phyloP scores from a whole-genome alignment of 2,329 filamentous ascomycete species.

The Cucurbitaria berberidis region DNA sequence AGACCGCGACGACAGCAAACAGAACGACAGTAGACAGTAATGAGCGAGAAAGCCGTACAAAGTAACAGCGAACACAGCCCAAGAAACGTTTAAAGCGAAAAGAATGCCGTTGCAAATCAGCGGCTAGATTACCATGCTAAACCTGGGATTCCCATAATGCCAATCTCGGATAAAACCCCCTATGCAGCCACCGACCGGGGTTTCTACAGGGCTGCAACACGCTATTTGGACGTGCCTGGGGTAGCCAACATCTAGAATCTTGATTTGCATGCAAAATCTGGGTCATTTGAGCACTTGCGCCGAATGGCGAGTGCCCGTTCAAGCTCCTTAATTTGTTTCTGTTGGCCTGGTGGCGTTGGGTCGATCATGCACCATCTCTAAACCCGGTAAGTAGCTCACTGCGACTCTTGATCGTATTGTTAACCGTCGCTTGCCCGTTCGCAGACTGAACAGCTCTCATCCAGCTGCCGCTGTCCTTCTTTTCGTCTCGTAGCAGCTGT shows the following conservation, averaged over 20 bases:
- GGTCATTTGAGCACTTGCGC: slow-evolving; percentile 23
- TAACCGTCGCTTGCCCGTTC: slow-evolving; percentile 27
- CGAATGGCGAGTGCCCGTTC: slow-evolving; percentile 19
- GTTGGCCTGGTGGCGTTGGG: slow-evolving; percentile 13
- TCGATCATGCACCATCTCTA: slow-evolving; percentile 28
- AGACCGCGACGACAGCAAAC: slow-evolving; percentile 18
- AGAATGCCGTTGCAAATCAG: slow-evolving; percentile 19
- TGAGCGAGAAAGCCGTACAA: slow-evolving; percentile 18
- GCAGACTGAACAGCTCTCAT: slow-evolving; percentile 22
- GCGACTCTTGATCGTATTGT: slow-evolving; percentile 24
- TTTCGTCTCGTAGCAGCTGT: slow-evolving; percentile 20
- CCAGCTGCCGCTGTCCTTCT: slow-evolving; percentile 20
- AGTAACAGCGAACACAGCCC: slow-evolving; percentile 18
- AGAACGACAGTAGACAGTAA: slow-evolving; percentile 12
- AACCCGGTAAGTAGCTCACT: slow-evolving; percentile 30
- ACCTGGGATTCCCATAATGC: slow-evolving; percentile 29
- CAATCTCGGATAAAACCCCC: slow-evolving; percentile 45
- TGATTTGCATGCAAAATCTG: slow-evolving; percentile 28
- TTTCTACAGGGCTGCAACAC: slow-evolving; percentile 29
- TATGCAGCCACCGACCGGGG: slow-evolving; percentile 29
- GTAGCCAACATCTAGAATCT: slow-evolving; percentile 22
- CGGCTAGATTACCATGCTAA: slow-evolving; percentile 22
- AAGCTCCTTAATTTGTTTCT: slow-evolving; percentile 40
- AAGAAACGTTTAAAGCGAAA: slow-evolving; percentile 23
- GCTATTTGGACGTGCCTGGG: slow-evolving; percentile 17